Evolutionary conservation across 306 rosid species (phyloP), one percentile per base, ranked within the genome.

Genomic region (Herpetospermum pedunculosum): DNA sequence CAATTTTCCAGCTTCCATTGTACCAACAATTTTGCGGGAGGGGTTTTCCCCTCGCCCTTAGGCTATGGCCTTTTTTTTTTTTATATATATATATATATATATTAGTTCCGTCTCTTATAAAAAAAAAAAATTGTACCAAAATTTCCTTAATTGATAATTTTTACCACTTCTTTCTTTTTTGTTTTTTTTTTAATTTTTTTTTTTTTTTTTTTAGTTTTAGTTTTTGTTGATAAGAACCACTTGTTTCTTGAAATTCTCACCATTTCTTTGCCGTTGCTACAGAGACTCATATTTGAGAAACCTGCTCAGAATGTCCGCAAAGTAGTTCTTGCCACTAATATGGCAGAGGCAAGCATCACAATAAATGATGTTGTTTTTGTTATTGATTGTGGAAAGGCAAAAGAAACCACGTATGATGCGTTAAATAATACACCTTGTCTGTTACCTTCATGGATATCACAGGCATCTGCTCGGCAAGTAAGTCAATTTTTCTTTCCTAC

Each of bases 341-440:
- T 93, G 97, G 98, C 98, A 55, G 98, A 93, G 87, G 98, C 98
- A 69, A 89, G 98, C 82, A 93, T 93, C 81, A 93, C 98, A 32
- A 93, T 90, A 85, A 93, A 93, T 78, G 98, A 93, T 52, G 35
- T 93, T 37, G 93, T 93, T 73, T 93, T 90, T 85, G 98, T 93
- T 74, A 84, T 93, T 80, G 98, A 93, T 80, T 90, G 98, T 52
- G 98, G 98, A 80, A 93, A 93, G 81, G 98, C 98, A 16, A 93
- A 93, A 86, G 98, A 93, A 88, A 90, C 98, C 76, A 85, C 96
- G 11, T 90, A 93, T 82, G 98, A 93, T 82, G 98, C 98, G 70
- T 86, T 93, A 86, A 93, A 93, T 80, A 93, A 93, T 78, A 93
- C 98, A 2, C 97, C 98, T 64, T 93, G 98, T 80, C 86, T 93